Conservation (phyloP, 2,329 filamentous ascomycete genomes). For the Hypoxylon sp. region DNA sequence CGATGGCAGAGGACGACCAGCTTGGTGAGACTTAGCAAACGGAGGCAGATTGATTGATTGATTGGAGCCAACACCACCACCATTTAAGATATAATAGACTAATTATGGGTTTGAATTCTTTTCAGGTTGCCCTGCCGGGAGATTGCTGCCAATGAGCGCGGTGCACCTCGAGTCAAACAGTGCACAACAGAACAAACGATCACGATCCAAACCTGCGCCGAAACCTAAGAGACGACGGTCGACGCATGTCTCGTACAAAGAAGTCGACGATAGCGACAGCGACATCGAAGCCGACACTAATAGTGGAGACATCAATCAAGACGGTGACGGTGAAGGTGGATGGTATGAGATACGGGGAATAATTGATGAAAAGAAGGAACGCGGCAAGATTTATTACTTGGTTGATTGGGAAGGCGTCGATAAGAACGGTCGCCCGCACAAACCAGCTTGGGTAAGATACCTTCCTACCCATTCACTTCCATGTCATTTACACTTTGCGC, state of each 20-base stretch:
- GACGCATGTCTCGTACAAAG: constrained; percentile 5
- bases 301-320: too few relatives aligned
- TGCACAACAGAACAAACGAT: constrained; percentile 11
- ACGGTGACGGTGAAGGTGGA: constrained; percentile 7
- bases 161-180: constrained; percentile 13
- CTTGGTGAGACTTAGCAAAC: constrained; percentile 36
- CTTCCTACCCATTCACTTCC: not conserved
- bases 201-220: not conserved
- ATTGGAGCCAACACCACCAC: constrained; percentile 13
- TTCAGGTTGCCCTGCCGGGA: constrained; percentile 34
- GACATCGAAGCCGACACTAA: too few relatives aligned
- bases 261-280: not conserved
- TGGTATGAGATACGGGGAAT: constrained; percentile 50
- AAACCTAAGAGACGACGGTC: constrained; percentile 24
- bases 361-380: constrained; percentile 47
- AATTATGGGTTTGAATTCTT: constrained; percentile 36
- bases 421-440: constrained; percentile 56
- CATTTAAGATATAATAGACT: constrained; percentile 28
- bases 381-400: constrained; percentile 53
- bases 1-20: constrained; percentile 31
- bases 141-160: constrained; percentile 41
- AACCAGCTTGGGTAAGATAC: constrained; percentile 60
- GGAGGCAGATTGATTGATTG: too few relatives aligned
- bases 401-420: constrained; percentile 65
- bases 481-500: not conserved